These are phyloP conservation scores for Brasenia schreberi DNA, from an alignment of 164 flowering plant genomes.

Conservation along the genomic window DNA sequence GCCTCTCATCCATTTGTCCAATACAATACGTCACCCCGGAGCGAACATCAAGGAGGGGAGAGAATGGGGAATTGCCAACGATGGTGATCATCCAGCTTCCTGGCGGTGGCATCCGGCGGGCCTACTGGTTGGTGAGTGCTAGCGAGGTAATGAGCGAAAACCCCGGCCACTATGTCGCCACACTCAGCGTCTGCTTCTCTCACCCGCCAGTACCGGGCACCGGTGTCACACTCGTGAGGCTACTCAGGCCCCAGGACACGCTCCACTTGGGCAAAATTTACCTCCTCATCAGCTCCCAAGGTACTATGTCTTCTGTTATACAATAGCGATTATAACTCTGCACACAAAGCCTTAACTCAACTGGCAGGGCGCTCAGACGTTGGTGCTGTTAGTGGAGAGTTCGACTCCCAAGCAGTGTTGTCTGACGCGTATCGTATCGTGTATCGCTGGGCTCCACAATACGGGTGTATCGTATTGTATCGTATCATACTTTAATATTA, in stretches of 20 bases:
- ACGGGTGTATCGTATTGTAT: too few species aligned
- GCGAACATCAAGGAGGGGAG: too few species aligned
- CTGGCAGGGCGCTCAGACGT: too few species aligned
- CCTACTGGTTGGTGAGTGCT: constrained; percentile 50
- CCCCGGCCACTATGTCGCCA: constrained; percentile 71
- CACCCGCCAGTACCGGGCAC: constrained; percentile 18
- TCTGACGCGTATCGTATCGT: too few species aligned
- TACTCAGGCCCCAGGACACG: constrained; percentile 60
- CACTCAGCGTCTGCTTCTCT: constrained; percentile 21
- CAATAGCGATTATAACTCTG: too few species aligned
- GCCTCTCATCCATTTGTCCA: too few species aligned
- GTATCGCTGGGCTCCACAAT: too few species aligned
- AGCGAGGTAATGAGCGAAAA: constrained; percentile 46
- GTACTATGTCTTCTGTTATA: constrained; percentile 11
- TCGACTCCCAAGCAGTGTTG: too few species aligned
- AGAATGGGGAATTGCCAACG: constrained; percentile 79
- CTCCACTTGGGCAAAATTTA: constrained; percentile 62
- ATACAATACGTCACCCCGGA: too few species aligned
- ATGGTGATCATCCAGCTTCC: constrained; percentile 55
- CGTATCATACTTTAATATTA: too few species aligned
- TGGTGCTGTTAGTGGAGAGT: too few species aligned
- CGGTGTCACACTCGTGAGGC: constrained; percentile 50
- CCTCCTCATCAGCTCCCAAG: constrained; percentile 69
- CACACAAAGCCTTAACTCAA: too few species aligned
- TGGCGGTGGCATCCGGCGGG: constrained; percentile 32